These are phyloP conservation scores for Eucalyptus guilfoylei DNA, from an alignment of 345 rosid genomes.

Conservation along the genomic window DNA sequence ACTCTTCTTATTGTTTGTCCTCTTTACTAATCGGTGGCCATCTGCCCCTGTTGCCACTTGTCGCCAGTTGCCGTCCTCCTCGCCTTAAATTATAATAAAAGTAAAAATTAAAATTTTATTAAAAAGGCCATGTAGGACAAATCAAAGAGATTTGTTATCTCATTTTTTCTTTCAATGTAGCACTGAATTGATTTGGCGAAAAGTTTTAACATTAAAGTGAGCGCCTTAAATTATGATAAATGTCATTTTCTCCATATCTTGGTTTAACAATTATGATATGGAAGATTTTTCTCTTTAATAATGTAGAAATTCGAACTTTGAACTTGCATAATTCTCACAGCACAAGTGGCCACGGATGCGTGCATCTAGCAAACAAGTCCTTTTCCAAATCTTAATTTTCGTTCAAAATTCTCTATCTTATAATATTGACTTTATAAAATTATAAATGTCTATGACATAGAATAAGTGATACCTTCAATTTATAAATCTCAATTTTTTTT, in stretches of 20 bases:
- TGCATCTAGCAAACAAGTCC: not conserved
- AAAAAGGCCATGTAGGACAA: not conserved
- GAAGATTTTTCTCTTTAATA: too few relatives aligned
- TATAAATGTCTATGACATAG: not conserved
- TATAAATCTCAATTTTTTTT: not conserved
- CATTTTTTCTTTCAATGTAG: not conserved
- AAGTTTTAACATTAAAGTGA: not conserved
- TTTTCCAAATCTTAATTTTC: not conserved
- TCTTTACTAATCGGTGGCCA: too few relatives aligned
- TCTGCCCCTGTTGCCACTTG: too few relatives aligned
- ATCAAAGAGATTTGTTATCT: not conserved
- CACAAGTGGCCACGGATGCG: not conserved
- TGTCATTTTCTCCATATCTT: not conserved
- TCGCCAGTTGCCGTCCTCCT: fast-evolving
- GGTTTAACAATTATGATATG: not conserved
- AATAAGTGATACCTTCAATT: not conserved
- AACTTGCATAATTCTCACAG: too few relatives aligned
- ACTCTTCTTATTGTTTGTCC: too few relatives aligned
- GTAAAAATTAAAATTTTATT: not conserved
- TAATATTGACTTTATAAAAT: not conserved
- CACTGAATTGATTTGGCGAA: not conserved
- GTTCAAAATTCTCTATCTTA: not conserved
- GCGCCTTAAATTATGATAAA: fast-evolving
- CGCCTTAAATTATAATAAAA: too few relatives aligned
- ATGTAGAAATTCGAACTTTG: too few relatives aligned